phyloP scores from a whole-genome alignment of 768 basidiomycete genomes.

The Lactifluus subvellereus region DNA sequence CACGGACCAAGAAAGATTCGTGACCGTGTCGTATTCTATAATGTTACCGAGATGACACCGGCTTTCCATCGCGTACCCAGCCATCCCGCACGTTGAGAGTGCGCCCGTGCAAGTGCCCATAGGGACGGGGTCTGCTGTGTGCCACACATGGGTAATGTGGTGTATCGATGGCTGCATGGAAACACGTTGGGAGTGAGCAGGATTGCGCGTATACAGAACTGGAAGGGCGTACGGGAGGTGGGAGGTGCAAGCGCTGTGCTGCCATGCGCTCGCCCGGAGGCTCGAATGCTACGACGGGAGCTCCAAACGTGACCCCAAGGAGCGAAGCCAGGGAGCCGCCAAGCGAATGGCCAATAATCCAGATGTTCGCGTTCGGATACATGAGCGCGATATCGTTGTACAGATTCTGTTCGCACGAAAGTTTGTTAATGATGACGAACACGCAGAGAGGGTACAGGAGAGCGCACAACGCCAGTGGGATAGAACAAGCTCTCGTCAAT shows the following conservation, averaged over 20 bases:
- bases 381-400: conserved; percentile 89
- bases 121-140: conserved; percentile 91
- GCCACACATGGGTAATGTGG: conserved; percentile 83
- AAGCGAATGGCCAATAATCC: conserved; percentile 80
- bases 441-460: not conserved
- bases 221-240: conserved; percentile 58
- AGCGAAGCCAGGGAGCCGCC: conserved; percentile 87
- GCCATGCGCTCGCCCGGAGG: conserved; percentile 60
- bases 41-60: conserved; percentile 53
- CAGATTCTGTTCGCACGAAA: conserved; percentile 57
- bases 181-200: not conserved
- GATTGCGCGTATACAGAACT: not conserved
- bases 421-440: not conserved
- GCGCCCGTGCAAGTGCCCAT: conserved; percentile 80
- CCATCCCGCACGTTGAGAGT: conserved; percentile 73
- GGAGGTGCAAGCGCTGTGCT: conserved; percentile 76
- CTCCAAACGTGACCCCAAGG: conserved; percentile 84
- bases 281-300: conserved; percentile 86
- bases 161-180: conserved; percentile 53
- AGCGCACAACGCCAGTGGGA: conserved; percentile 69
- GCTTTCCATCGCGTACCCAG: conserved; percentile 81
- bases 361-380: conserved; percentile 87
- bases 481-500: conserved; percentile 85
- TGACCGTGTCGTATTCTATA: conserved; percentile 90
- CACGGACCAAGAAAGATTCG: conserved; percentile 77